Evolutionary conservation across 164 flowering plant genomes (phyloP).

Genomic region (Vitis riparia): DNA sequence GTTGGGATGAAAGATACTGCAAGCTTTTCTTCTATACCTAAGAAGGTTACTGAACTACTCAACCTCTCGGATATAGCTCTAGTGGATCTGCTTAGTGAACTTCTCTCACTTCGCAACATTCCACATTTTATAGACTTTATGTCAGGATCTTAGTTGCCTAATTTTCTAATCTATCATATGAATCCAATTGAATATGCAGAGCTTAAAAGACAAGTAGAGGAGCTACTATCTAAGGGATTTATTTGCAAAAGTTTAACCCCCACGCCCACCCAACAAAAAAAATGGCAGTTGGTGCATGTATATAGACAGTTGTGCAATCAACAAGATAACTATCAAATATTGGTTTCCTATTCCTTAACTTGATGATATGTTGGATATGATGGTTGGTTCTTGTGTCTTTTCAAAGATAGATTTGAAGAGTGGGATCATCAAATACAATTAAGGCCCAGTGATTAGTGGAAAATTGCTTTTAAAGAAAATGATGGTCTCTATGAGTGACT

Average conservation of each 20-base stretch:
- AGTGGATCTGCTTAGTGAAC: too few species aligned
- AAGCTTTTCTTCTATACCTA: too few species aligned
- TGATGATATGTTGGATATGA: background rate
- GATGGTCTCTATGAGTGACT: conserved; percentile 1
- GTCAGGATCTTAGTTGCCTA: too few species aligned
- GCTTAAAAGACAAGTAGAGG: background rate
- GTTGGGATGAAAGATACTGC: too few species aligned
- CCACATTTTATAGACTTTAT: too few species aligned
- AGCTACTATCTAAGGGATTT: background rate
- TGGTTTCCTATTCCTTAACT: background rate
- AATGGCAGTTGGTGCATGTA: background rate
- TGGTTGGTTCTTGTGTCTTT: background rate
- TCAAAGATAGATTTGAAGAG: conserved; percentile 3
- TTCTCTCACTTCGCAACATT: too few species aligned
- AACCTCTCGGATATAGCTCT: too few species aligned
- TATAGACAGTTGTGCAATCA: background rate
- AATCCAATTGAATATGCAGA: too few species aligned
- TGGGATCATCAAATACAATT: background rate
- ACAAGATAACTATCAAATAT: background rate
- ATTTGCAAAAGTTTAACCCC: background rate
- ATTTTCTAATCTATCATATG: too few species aligned
- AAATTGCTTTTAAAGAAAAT: background rate
- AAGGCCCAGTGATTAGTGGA: background rate
- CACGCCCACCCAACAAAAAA: too few species aligned
- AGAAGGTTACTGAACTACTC: too few species aligned